phyloP scores from a whole-genome alignment of 495 filamentous ascomycete species.

The Penicillium pancosmium region DNA sequence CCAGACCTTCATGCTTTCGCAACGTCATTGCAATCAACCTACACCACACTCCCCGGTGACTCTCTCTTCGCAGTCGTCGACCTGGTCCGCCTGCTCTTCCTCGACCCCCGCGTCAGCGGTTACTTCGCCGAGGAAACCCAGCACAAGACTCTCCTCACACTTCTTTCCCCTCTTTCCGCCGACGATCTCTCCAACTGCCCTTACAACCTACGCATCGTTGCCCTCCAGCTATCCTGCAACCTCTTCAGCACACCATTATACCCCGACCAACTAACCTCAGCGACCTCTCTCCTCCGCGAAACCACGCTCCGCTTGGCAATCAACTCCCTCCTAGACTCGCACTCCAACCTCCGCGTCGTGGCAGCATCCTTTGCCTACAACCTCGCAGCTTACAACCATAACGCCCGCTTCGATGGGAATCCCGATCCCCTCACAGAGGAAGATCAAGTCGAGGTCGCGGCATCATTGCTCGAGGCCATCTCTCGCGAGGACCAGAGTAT shows the following conservation, averaged over 20 bases:
- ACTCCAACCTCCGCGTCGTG: slow-evolving; percentile 65
- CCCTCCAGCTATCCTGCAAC: slow-evolving; percentile 66
- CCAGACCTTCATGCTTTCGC: slow-evolving; percentile 53
- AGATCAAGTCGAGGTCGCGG: slow-evolving; percentile 76
- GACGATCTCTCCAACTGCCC: slow-evolving; percentile 57
- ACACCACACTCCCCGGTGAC: slow-evolving; percentile 34
- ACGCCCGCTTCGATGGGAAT: slow-evolving; percentile 57
- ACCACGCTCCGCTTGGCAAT: slow-evolving; percentile 49
- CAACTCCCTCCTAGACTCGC: slow-evolving; percentile 56
- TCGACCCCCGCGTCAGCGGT: slow-evolving; percentile 82
- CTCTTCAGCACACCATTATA: slow-evolving; percentile 60
- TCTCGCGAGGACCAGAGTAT: slow-evolving; percentile 63
- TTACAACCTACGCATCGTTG: slow-evolving; percentile 82
- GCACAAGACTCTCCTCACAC: slow-evolving; percentile 62
- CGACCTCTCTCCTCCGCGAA: slow-evolving; percentile 36
- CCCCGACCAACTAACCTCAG: slow-evolving; percentile 41
- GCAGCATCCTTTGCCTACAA: slow-evolving; percentile 86
- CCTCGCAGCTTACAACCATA: slow-evolving; percentile 69
- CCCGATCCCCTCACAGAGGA: slow-evolving; percentile 64
- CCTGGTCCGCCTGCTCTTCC: slow-evolving; percentile 73
- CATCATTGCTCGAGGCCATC: slow-evolving; percentile 76
- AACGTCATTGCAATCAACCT: slow-evolving; percentile 32
- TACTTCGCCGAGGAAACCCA: slow-evolving; percentile 77
- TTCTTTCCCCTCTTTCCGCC: slow-evolving; percentile 59
- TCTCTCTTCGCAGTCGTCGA: slow-evolving; percentile 80